A percentile compares a stretch with the other conserved stretches of the same genome.
Conservation (phyloP, 2,329 filamentous ascomycete genomes). For the Cercospora sp. region DNA sequence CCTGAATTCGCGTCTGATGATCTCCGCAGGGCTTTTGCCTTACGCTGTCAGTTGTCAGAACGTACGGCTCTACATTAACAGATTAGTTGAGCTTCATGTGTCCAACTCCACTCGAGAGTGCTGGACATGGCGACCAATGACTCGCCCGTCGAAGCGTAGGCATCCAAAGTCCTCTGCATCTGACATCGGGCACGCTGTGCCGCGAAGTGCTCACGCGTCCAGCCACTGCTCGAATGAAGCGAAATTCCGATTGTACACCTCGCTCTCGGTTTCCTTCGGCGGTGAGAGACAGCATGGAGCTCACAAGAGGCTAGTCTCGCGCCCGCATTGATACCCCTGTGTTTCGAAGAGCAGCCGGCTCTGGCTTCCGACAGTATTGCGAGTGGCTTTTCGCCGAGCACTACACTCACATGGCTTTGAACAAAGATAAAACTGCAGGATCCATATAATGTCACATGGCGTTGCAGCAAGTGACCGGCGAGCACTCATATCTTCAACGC, state of each 20-base stretch:
- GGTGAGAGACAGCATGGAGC: not conserved
- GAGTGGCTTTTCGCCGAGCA: not conserved
- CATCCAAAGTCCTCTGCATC: not conserved
- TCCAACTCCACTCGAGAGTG: not conserved
- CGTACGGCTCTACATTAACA: not conserved
- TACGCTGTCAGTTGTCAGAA: not conserved
- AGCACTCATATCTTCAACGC: not conserved
- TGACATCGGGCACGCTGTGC: not conserved
- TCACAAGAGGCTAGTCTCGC: not conserved
- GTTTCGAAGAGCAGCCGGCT: not conserved
- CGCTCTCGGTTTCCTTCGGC: not conserved
- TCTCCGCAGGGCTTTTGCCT: not conserved
- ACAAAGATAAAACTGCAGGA: not conserved
- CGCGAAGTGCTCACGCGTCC: not conserved
- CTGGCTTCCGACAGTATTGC: not conserved
- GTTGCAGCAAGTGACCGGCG: not conserved
- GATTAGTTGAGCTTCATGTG: not conserved
- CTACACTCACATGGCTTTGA: not conserved
- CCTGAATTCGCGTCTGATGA: not conserved
- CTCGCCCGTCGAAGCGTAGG: not conserved
- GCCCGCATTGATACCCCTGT: not conserved
- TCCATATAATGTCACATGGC: not conserved
- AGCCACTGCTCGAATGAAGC: not conserved
- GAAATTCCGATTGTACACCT: not conserved
- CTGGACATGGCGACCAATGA: not conserved